These are phyloP conservation scores for Botryotinia globosa DNA, from an alignment of 2,329 filamentous ascomycete genomes.

Conservation along the genomic window DNA sequence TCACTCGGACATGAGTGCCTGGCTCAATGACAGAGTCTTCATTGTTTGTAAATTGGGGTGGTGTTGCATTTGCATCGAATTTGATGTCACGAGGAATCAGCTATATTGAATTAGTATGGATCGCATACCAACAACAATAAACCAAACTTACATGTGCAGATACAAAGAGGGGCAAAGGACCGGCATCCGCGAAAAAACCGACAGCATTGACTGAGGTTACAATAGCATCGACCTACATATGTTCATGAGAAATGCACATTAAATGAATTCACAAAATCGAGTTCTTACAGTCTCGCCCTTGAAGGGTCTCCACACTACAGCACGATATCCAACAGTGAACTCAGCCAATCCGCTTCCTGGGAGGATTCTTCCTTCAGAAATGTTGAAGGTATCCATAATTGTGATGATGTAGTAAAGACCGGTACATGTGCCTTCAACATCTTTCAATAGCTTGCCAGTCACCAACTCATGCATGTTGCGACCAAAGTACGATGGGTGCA, in stretches of 20 bases:
- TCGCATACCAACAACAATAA: slow-evolving; percentile 9
- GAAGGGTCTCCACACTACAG: slow-evolving; percentile 96
- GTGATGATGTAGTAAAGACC: slow-evolving; percentile 97
- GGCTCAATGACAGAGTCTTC: slow-evolving; percentile 92
- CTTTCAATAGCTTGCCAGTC: slow-evolving; percentile 81
- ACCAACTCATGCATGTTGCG: slow-evolving; percentile 90
- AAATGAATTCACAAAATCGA: not conserved
- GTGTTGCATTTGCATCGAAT: slow-evolving; percentile 92
- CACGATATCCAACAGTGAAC: slow-evolving; percentile 91
- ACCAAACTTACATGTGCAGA: slow-evolving; percentile 44
- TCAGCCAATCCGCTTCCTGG: slow-evolving; percentile 89
- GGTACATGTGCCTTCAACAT: slow-evolving; percentile 93
- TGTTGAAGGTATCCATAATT: slow-evolving; percentile 94
- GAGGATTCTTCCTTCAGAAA: slow-evolving; percentile 88
- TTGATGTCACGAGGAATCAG: slow-evolving; percentile 90
- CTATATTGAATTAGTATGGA: slow-evolving; percentile 45
- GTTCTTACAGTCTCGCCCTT: slow-evolving; percentile 88
- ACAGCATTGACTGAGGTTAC: slow-evolving; percentile 88
- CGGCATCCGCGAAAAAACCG: slow-evolving; percentile 85
- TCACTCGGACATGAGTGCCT: slow-evolving; percentile 87
- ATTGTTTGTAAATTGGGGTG: slow-evolving; percentile 95
- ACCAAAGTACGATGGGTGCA: slow-evolving; percentile 97
- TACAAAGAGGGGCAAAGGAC: slow-evolving; percentile 75
- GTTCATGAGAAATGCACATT: slow-evolving; percentile 27
- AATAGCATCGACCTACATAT: slow-evolving; percentile 79